phyloP scores from a whole-genome alignment of 257 asterid genomes.

The Apocynum venetum region DNA sequence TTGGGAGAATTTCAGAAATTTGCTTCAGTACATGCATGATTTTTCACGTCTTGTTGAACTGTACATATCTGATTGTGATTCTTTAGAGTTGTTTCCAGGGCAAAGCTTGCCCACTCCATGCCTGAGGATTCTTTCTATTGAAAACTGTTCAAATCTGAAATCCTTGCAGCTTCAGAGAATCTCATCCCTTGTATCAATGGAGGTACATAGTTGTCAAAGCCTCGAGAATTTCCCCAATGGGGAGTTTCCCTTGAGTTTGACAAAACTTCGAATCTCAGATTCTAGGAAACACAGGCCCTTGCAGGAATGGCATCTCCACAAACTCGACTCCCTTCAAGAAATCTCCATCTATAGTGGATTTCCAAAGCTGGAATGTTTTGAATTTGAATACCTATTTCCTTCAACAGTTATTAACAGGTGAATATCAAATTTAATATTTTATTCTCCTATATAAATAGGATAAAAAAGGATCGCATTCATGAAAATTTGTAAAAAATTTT shows the following conservation, averaged over 20 bases:
- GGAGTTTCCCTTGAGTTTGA: slow-evolving; percentile 40
- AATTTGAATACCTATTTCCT: slow-evolving; percentile 40
- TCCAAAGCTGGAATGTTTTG: slow-evolving; percentile 46
- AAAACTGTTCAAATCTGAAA: slow-evolving; percentile 48
- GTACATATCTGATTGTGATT: slow-evolving; percentile 36
- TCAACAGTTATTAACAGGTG: slow-evolving; percentile 27
- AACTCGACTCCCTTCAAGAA: slow-evolving; percentile 50
- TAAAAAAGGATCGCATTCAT: too few relatives aligned
- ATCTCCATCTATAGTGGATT: slow-evolving; percentile 70
- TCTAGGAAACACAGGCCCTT: slow-evolving; percentile 58
- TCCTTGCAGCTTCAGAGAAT: slow-evolving; percentile 33
- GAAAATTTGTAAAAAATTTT: too few relatives aligned
- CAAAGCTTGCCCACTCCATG: slow-evolving; percentile 48
- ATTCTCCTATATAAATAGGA: too few relatives aligned
- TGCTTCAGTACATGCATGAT: slow-evolving; percentile 32
- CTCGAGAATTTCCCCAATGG: slow-evolving; percentile 46
- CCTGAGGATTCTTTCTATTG: slow-evolving; percentile 55
- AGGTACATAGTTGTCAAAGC: slow-evolving; percentile 59
- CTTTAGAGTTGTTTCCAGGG: slow-evolving; percentile 46
- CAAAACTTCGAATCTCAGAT: slow-evolving; percentile 60
- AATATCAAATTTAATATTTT: too few relatives aligned
- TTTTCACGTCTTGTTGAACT: slow-evolving; percentile 50
- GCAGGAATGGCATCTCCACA: slow-evolving; percentile 50
- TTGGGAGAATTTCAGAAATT: slow-evolving; percentile 42
- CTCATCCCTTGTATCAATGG: slow-evolving; percentile 45